A percentile compares a stretch with the other conserved stretches of the same genome.
Evolutionary conservation across 345 rosid species (phyloP).

Genomic region (Eucalyptus rudis): DNA sequence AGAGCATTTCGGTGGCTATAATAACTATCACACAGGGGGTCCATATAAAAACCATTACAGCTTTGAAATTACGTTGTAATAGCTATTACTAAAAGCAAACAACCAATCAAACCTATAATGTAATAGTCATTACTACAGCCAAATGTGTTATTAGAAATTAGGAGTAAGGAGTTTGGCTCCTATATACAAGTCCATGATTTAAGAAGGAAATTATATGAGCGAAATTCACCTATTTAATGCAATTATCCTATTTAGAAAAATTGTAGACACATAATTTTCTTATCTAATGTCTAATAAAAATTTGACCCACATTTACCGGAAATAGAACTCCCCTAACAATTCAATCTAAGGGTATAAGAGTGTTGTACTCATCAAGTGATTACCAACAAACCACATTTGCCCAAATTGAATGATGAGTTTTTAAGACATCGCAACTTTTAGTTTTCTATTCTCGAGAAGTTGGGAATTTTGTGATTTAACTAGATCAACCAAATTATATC

Average conservation of each 20-base stretch:
- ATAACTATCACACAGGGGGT: not conserved
- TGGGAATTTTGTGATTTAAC: not conserved
- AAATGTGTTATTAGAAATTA: not conserved
- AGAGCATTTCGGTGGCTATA: too few relatives aligned
- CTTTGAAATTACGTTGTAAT: not conserved
- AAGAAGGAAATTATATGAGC: not conserved
- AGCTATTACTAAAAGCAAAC: not conserved
- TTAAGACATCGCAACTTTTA: not conserved
- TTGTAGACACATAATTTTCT: not conserved
- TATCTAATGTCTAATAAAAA: not conserved
- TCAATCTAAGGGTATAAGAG: not conserved
- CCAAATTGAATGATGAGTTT: rapidly evolving
- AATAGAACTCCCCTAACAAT: not conserved
- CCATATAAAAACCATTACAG: not conserved
- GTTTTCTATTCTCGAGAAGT: not conserved
- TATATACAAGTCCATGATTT: not conserved
- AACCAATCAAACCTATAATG: not conserved
- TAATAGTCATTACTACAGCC: not conserved
- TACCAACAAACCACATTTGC: not conserved
- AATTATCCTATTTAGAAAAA: not conserved
- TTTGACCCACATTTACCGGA: not conserved
- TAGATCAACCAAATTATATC: not conserved
- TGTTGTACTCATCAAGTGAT: not conserved
- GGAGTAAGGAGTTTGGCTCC: not conserved
- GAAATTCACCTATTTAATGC: not conserved